A percentile compares a stretch with the other conserved stretches of the same genome.
phyloP scores from a whole-genome alignment of 768 basidiomycete species.

The Astraeus odoratus region DNA sequence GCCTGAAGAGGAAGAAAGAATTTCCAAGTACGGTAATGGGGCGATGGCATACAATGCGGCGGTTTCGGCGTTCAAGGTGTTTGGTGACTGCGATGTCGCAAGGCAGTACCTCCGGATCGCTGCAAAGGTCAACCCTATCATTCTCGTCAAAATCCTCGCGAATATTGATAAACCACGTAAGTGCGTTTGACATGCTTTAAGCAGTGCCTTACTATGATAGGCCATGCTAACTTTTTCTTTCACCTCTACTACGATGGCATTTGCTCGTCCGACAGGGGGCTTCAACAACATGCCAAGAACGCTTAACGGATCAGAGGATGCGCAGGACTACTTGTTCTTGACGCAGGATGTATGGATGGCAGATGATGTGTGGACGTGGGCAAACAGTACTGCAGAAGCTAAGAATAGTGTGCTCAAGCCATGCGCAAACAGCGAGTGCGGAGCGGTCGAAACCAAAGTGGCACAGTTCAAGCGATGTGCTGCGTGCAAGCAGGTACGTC shows the following conservation, averaged over 20 bases:
- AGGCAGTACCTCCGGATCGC: slow-evolving; percentile 35
- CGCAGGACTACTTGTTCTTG: slow-evolving; percentile 41
- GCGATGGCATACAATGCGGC: slow-evolving; percentile 31
- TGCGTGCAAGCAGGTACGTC: slow-evolving; percentile 27
- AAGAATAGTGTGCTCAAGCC: slow-evolving; percentile 27
- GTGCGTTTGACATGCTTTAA: too few species aligned
- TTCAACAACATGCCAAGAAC: slow-evolving; percentile 24
- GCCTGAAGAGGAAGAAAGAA: slow-evolving; percentile 8
- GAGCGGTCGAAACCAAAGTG: slow-evolving; percentile 24
- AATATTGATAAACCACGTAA: slow-evolving; percentile 31
- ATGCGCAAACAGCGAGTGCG: slow-evolving; percentile 29
- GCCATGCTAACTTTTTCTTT: neutral
- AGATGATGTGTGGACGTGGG: slow-evolving; percentile 39
- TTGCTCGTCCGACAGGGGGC: slow-evolving; percentile 14
- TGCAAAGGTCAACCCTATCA: slow-evolving; percentile 25
- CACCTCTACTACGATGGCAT: neutral
- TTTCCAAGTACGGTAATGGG: slow-evolving; percentile 8
- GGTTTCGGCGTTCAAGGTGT: slow-evolving; percentile 35
- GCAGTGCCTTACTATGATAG: neutral
- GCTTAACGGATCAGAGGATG: slow-evolving; percentile 35
- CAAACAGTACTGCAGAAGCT: slow-evolving; percentile 28
- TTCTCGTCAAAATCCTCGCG: slow-evolving; percentile 35
- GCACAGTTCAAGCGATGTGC: slow-evolving; percentile 37
- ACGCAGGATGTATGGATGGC: slow-evolving; percentile 40
- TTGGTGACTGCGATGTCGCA: slow-evolving; percentile 31